Evolutionary conservation across 1,284 basidiomycete genomes (phyloP), one percentile per base, ranked within the genome.

Genomic region (Kwoniella shivajii): DNA sequence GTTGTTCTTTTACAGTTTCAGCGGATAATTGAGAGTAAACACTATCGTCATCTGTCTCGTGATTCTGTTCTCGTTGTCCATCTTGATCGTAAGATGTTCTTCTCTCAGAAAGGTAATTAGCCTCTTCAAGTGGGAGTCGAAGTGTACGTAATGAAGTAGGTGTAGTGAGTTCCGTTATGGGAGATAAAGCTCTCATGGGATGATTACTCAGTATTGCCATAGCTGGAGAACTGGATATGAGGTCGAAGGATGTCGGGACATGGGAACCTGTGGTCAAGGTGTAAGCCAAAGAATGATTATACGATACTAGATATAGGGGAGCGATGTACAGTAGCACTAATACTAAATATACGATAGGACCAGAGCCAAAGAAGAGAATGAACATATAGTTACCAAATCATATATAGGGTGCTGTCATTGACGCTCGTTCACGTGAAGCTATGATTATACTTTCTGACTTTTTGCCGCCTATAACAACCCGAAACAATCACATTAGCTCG

Each of bases 91-190:
- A 6, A 16, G 16, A 10, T 24, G 22, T 9, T 6, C 29, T 51
- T 26, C 41, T 31, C 22, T 54, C 57, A 14, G 57, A 46, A 26
- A 33, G 50, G 20, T 54, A 52, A 34, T 51, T 43, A 33, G 20
- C 38, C 18, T 57, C 51, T 18, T 63, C 59, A 2, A 29, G 37
- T 3, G 61, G 64, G 9, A 66, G 53, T 13, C 47, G 22, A 11
- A 61, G 56, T 26, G 60, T 56, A n/a, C 62, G 58, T 4, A 56
- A 33, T 10, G 68, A 68, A 1, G 50, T 56, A 1, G 65, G 67
- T 2, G 69, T 64, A 11, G 63, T 68, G 49, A 64, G 60, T 43
- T 73, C 71, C 9, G 67, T 73, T 56, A 73, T 72, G 22, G 71
- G 69, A 3, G 71, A 69, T 14, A 73, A 61, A 16, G 60, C 45